phyloP scores from a whole-genome alignment of 2,329 filamentous ascomycete species.

The Trichoderma sp. region DNA sequence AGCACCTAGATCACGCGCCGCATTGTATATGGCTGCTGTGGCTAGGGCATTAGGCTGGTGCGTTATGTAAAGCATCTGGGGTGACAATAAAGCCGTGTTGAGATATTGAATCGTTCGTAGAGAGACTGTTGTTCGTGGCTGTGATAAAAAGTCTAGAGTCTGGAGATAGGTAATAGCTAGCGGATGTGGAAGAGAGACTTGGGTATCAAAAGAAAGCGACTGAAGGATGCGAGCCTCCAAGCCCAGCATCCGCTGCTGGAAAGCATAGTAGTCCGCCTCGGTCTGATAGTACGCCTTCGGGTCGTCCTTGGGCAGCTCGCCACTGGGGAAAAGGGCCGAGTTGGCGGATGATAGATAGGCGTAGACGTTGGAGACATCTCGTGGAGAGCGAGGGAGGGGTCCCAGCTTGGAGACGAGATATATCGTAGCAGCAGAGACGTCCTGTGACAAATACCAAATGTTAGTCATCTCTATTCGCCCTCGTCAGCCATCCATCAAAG shows the following conservation, averaged over 20 bases:
- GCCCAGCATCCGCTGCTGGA: conserved; percentile 63
- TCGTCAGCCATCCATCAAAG: neutral
- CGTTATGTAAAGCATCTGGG: conserved; percentile 85
- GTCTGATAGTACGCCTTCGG: conserved; percentile 64
- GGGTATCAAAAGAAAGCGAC: conserved; percentile 75
- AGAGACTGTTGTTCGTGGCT: conserved; percentile 52
- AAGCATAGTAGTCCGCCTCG: conserved; percentile 67
- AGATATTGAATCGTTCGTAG: conserved; percentile 70
- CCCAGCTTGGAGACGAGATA: conserved; percentile 84
- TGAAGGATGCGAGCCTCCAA: conserved; percentile 76
- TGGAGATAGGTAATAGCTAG: conserved; percentile 91
- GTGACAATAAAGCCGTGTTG: conserved; percentile 82
- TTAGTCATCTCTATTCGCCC: neutral
- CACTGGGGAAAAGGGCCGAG: conserved; percentile 52
- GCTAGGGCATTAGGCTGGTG: conserved; percentile 86
- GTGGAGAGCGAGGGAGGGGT: conserved; percentile 68
- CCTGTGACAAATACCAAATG: conserved; percentile 44
- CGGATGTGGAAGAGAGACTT: conserved; percentile 80
- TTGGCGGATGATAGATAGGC: conserved; percentile 68
- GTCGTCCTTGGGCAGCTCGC: conserved; percentile 36
- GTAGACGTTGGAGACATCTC: conserved; percentile 82
- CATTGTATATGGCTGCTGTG: conserved; percentile 86
- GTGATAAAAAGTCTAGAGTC: conserved; percentile 67
- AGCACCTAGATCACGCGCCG: conserved; percentile 70
- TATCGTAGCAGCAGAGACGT: conserved; percentile 75